Evolutionary conservation across 257 asterid species (phyloP), one percentile per base, ranked within the genome.

Genomic region (Oldenlandia corymbosa): DNA sequence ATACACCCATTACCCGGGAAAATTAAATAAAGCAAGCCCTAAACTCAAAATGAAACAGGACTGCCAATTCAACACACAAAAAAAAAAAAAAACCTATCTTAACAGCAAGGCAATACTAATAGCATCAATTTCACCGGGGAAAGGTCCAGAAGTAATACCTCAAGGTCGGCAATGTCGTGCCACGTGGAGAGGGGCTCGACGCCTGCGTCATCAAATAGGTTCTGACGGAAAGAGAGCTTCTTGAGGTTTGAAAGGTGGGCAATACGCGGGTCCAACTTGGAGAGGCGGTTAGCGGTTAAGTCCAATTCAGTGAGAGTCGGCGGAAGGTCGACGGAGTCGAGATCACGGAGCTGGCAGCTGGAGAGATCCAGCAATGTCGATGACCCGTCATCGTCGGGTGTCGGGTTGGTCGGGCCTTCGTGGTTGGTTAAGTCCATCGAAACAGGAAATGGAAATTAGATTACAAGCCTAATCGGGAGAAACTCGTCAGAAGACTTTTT

Each of bases 181-280:
- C 85, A 87, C 10, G 89, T 58, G 71, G 92, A 79, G 16, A 90
- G 84, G 28, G 96, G 92, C 62, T 71, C 76, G 65, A 93, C 72
- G 52, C 77, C 86, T 7, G 81, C 82, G 69, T 87, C 94, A 36
- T 71, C 71, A 61, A 90, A 71, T 39, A 93, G 94, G 68, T 93
- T 93, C 80, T 90, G 97, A 49, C 96, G 96, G 66, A 93, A 69
- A 64, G 99, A 93, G 70, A 93, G 91, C 79, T 85, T 93, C 71
- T 83, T 80, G 72, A 93, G 95, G 73, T 85, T 71, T 34, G 83
- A 65, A 55, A 92, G 95, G 42, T 80, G 82, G 41, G 85, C 74
- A 53, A 93, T 88, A 54, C 97, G 95, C 51, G 87, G 79, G 87
- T 93, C 99, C 64, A 93, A 66, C 68, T 75, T 75, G 54, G 95